A percentile compares a stretch with the other conserved stretches of the same genome.
Conservation (phyloP, 2,329 filamentous ascomycete genomes). For the Pseudocercospora vitis region DNA sequence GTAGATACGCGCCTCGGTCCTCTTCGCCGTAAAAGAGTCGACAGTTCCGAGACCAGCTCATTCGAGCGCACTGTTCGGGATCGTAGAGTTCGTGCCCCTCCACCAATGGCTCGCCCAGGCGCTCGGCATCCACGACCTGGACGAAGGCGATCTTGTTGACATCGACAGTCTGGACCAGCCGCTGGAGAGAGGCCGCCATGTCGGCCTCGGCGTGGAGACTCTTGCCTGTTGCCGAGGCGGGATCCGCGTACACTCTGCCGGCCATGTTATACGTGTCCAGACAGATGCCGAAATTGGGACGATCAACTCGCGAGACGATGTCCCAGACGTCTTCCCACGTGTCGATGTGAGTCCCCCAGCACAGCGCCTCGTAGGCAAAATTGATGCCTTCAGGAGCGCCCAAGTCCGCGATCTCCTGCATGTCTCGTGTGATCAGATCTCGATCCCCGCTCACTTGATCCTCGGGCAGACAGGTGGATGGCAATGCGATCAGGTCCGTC, state of each 20-base stretch:
- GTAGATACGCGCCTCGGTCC: conserved; percentile 65
- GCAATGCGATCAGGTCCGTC: conserved; percentile 73
- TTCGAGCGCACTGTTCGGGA: conserved; percentile 59
- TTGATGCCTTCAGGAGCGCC: conserved; percentile 60
- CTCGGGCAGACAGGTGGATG: conserved; percentile 65
- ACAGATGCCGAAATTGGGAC: conserved; percentile 73
- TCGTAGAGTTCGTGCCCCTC: conserved; percentile 60
- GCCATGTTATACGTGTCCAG: conserved; percentile 79
- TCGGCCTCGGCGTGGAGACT: conserved; percentile 56
- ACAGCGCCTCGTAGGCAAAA: conserved; percentile 73
- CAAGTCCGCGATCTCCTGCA: conserved; percentile 66
- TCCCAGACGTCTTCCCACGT: conserved; percentile 73
- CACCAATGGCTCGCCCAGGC: conserved; percentile 58
- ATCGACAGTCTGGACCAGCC: conserved; percentile 58
- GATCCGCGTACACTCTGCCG: conserved; percentile 69
- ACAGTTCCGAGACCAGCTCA: conserved; percentile 79
- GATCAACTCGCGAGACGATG: conserved; percentile 63
- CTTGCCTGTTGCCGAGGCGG: conserved; percentile 54
- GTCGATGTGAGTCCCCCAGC: conserved; percentile 69
- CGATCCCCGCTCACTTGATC: conserved; percentile 55
- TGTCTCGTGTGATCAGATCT: conserved; percentile 60
- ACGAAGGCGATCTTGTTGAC: conserved; percentile 70
- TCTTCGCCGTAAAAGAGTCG: conserved; percentile 66
- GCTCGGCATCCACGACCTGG: conserved; percentile 73
- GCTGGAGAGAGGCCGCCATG: conserved; percentile 55